Evolutionary conservation across 2,329 filamentous ascomycete species (phyloP), one percentile per base, ranked within the genome.

Genomic region (Parafenestella ontariensis): DNA sequence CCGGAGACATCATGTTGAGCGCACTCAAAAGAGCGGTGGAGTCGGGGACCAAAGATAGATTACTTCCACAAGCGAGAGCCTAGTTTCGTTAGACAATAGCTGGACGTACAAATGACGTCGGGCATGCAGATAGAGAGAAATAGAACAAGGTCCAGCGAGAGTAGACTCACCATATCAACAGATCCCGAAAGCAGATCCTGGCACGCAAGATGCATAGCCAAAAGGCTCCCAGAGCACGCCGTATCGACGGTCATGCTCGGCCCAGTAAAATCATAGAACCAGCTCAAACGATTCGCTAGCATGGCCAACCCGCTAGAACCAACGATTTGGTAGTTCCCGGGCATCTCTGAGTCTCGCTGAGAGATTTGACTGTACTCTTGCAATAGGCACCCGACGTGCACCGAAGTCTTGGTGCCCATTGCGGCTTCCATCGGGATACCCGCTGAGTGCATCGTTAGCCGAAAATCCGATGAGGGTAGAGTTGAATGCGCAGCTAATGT

Each of bases 241-340:
- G 70, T 72, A 26, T 72, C 66, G 9, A 73, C 36, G 0, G 63
- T 66, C 44, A 72, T 43, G 18, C 62, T 66, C 0, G 69, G 56
- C 1, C 70, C 70, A 6, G 47, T 49, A 1, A 71, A 59, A 31
- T 72, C 56, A 29, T 66, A 73, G n/a, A 65, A 61, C 61, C 60
- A 66, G 24, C 65, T 68, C 15, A 68, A 11, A 6, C 65, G 48
- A 33, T 69, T 69, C 23, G 39, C 52, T 42, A 56, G 20, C 52
- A 59, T 65, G 40, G 48, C 46, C 29, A 56, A 24, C n/a, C 41
- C 46, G 2, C 54, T 48, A n/a, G 50, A 52, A 3, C 56, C 55
- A 2, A 54, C 50, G 0, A 54, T 54, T 0, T 47, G 52, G 29
- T 59, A 59, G 28, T 54, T 58, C 23, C 46, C 50, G 5, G 55